Evolutionary conservation across 2,329 filamentous ascomycete species (phyloP), one percentile per base, ranked within the genome.

Genomic region (Microcyclospora pomicola): DNA sequence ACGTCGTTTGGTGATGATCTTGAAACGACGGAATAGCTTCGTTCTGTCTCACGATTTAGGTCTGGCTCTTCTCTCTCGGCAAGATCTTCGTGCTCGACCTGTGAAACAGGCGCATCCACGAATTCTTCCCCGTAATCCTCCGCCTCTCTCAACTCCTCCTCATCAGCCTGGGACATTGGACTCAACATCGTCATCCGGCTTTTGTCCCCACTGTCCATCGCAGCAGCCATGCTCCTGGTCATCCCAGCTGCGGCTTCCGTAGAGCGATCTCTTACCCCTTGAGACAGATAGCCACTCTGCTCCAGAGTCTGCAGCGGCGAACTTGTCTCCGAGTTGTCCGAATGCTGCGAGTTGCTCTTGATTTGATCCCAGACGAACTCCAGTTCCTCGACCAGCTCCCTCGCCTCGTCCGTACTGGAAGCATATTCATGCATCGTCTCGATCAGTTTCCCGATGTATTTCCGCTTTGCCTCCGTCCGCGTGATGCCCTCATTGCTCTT

Each of bases 361-460:
- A 98, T 88, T 59, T 96, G 91, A 50, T 95, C 86, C 91, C 91
- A 98, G 30, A 98, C 88, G 53, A 96, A 98, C 62, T 98, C 91
- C n/a, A 98, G 74, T 60, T 98, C 91, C 9, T 78, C 72, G 29
- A 96, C 87, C 30, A 98, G 71, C 61, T 93, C 87, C 42, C 80
- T 73, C 6, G 85, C 85, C 57, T 94, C 86, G 35, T 79, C 72
- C 13, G 86, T 95, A 31, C 80, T 72, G 32, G 72, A 91, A 35
- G 91, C 91, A 65, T 93, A 96, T 56, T 77, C 75, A 65, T 95
- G 87, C 87, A 98, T 96, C 1, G 87, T 96, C 52, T 88, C 81
- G 59, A 98, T 93, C 42, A 98, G 68, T 13, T 84, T 87, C 53
- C 87, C 83, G 56, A 98, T 88, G 59, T 98, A 96, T 50, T 82